Evolutionary conservation across 345 rosid species (phyloP), one percentile per base, ranked within the genome.

Genomic region (Populus tremula): DNA sequence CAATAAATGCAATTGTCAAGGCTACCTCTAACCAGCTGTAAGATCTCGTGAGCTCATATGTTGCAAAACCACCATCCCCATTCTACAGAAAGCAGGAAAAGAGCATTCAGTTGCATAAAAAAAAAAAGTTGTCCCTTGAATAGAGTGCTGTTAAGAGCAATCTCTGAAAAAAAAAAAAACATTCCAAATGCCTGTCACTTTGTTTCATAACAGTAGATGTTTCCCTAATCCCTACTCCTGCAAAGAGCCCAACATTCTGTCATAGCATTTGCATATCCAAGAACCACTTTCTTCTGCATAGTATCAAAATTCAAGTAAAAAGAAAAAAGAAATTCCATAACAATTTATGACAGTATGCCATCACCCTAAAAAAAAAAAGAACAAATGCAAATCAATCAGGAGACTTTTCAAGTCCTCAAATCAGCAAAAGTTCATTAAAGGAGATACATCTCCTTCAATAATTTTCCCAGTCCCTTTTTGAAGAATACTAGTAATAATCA

Each of bases 11-110:
- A 74, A 54, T 35, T 61, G 54, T n/a, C 49, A 17, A 17, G 50
- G 47, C 78, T 88, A 93, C 97, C 99, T 93, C 99, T 87, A 95
- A 83, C 97, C 98, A 93, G 63, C 78, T 79, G 80, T 93, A 93
- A 64, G 98, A 95, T 86, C 97, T 89, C 69, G 97, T 91, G 70
- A 94, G 93, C 86, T 91, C 98, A 88, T 93, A 94, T 39, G 98
- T 93, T 39, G 97, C 97, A 10, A 87, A 85, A 72, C 98, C 88
- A 71, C 98, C 98, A 50, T 89, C 92, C 50, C 71, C 85, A 83
- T 94, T 94, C 98, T 94, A 89, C 69, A 66, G 8, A 38, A 35
- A n/a, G 14, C 29, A 1, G 29, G 14, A 56, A 53, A 59, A n/a
- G 29, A 59, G 29, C 63, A 9, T n/a, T 59, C 63, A 59, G 63